Conservation (phyloP, 495 filamentous ascomycete species). For the Thermothielavioides terrestris region DNA sequence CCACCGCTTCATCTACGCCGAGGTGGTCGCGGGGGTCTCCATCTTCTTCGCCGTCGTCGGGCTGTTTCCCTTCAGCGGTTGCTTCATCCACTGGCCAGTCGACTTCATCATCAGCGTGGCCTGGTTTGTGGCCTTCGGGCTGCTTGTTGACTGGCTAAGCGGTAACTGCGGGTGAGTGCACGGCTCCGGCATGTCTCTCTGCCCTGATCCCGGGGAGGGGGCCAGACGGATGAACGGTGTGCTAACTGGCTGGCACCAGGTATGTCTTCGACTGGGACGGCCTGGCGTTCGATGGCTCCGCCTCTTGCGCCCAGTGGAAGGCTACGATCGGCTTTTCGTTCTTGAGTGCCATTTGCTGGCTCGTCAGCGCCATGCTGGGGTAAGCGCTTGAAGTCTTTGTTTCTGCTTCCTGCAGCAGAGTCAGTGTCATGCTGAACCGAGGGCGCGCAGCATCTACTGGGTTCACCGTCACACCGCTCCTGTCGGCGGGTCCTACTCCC, state of each 20-base stretch:
- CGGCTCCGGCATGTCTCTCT: no score
- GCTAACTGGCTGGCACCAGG: conserved; percentile 21
- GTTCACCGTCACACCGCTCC: conserved; percentile 26
- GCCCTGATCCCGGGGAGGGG: no score
- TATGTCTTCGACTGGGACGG: conserved; percentile 91
- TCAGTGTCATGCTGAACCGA: background rate
- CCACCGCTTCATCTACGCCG: conserved; percentile 41
- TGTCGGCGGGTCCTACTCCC: conserved; percentile 16
- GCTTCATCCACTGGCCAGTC: conserved; percentile 41
- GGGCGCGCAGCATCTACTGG: conserved; percentile 32
- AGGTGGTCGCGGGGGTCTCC: conserved; percentile 38
- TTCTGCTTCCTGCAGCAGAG: background rate
- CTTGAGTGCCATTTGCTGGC: conserved; percentile 58
- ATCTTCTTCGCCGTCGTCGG: conserved; percentile 41
- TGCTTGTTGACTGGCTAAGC: conserved; percentile 46
- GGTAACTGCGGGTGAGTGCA: conserved; percentile 49
- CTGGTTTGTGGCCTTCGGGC: conserved; percentile 59
- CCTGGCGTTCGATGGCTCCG: conserved; percentile 73
- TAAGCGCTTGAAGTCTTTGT: background rate
- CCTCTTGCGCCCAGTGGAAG: conserved; percentile 54
- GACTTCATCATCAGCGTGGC: conserved; percentile 51
- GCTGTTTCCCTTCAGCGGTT: conserved; percentile 39
- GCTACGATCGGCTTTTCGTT: conserved; percentile 59
- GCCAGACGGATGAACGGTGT: conserved; percentile 32
- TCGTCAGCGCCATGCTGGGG: conserved; percentile 48